These are phyloP conservation scores for Quambalaria eucalypti DNA, from an alignment of 1,284 basidiomycete genomes.

Conservation along the genomic window DNA sequence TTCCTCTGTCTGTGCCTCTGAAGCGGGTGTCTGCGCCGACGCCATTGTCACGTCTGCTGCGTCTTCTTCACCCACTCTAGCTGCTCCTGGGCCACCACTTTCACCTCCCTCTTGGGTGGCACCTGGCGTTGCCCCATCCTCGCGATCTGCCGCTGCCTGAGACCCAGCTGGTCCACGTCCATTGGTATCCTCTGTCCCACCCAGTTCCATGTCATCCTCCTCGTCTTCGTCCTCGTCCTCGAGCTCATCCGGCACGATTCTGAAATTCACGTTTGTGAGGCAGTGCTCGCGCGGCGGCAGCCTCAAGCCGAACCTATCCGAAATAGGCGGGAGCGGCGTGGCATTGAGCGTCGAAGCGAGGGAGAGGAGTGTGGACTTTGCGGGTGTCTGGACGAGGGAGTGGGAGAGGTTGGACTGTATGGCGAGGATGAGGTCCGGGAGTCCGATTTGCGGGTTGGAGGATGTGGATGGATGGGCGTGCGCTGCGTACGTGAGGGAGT, in stretches of 20 bases:
- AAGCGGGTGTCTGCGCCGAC: neutral
- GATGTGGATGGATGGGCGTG: slow-evolving; percentile 56
- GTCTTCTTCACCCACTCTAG: slow-evolving; percentile 3
- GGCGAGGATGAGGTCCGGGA: slow-evolving; percentile 82
- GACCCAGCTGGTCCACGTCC: neutral
- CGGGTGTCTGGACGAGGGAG: slow-evolving; percentile 83
- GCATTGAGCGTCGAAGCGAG: slow-evolving; percentile 85
- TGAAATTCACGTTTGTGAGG: slow-evolving; percentile 82
- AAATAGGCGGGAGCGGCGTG: slow-evolving; percentile 75
- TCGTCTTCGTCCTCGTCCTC: slow-evolving; percentile 16
- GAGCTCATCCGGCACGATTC: slow-evolving; percentile 60
- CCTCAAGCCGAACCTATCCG: slow-evolving; percentile 89
- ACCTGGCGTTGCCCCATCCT: too few species aligned
- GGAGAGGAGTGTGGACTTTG: slow-evolving; percentile 64
- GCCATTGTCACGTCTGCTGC: neutral
- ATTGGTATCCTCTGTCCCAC: slow-evolving; percentile 4
- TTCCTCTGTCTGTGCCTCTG: neutral
- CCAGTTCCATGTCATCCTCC: slow-evolving; percentile 9
- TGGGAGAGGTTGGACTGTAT: slow-evolving; percentile 88
- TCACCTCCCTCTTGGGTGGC: neutral
- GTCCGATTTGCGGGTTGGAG: slow-evolving; percentile 51
- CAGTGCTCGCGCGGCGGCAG: slow-evolving; percentile 73
- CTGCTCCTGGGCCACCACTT: neutral
- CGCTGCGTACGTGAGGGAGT: slow-evolving; percentile 85
- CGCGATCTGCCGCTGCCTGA: slow-evolving; percentile 3